phyloP scores from a whole-genome alignment of 306 rosid species.

The Fagus crenata region DNA sequence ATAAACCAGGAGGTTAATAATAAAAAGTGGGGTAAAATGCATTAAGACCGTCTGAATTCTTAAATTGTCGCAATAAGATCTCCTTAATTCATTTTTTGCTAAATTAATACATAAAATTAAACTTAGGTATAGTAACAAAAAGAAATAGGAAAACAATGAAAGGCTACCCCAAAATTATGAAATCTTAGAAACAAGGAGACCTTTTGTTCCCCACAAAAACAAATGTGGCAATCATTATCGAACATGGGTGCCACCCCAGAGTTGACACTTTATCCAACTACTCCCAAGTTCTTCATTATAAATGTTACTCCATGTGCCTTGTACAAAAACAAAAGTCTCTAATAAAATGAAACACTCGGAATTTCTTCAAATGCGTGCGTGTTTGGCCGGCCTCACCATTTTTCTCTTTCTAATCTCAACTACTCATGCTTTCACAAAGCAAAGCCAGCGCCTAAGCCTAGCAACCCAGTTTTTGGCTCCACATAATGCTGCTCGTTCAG shows the following conservation, averaged over 20 bases:
- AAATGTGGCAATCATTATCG: constrained; percentile 54
- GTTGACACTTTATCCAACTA: constrained; percentile 49
- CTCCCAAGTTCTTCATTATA: constrained; percentile 17
- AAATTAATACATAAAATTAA: too few relatives aligned
- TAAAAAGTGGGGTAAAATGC: too few relatives aligned
- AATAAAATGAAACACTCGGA: neutral
- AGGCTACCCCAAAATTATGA: neutral
- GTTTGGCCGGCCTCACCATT: constrained; percentile 12
- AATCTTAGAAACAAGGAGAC: neutral
- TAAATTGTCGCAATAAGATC: too few relatives aligned
- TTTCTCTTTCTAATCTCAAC: constrained; percentile 31
- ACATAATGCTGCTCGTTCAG: constrained; percentile 58
- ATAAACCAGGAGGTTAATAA: too few relatives aligned
- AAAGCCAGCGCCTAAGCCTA: constrained; percentile 2
- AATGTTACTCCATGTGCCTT: neutral
- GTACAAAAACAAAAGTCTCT: neutral
- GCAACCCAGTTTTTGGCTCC: constrained; percentile 61
- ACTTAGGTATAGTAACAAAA: too few relatives aligned
- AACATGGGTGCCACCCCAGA: constrained; percentile 87
- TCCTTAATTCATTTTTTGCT: too few relatives aligned
- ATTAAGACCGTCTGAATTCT: too few relatives aligned
- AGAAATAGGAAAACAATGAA: too few relatives aligned
- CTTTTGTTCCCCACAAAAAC: constrained; percentile 10
- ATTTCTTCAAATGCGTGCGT: constrained; percentile 22
- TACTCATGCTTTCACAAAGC: constrained; percentile 19